Evolutionary conservation across 1,284 basidiomycete species (phyloP).

Genomic region (Heterobasidion occidentale): DNA sequence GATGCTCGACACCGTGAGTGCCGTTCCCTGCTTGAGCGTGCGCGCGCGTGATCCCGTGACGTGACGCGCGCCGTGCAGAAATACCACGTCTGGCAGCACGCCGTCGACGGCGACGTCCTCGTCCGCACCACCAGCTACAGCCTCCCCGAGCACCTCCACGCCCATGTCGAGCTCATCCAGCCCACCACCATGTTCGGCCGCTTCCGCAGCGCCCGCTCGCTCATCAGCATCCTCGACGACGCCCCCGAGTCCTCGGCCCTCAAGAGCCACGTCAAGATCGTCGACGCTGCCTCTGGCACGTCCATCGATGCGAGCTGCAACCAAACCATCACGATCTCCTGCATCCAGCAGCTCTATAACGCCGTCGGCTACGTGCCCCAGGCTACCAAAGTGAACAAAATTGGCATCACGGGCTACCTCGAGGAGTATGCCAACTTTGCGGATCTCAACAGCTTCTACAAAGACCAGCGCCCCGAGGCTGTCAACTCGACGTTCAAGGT

Average conservation of each 20-base stretch:
- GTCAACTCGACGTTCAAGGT: slow-evolving; percentile 36
- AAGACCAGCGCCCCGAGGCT: slow-evolving; percentile 23
- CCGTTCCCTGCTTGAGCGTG: background rate
- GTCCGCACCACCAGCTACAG: slow-evolving; percentile 65
- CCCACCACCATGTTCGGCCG: slow-evolving; percentile 69
- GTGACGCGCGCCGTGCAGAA: slow-evolving; percentile 7
- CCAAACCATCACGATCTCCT: slow-evolving; percentile 14
- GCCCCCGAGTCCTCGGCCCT: too few relatives aligned
- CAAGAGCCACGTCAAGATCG: too few relatives aligned
- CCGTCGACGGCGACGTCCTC: slow-evolving; percentile 40
- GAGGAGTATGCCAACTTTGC: slow-evolving; percentile 47
- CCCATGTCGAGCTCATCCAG: slow-evolving; percentile 64
- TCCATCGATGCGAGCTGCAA: slow-evolving; percentile 37
- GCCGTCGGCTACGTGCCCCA: slow-evolving; percentile 33
- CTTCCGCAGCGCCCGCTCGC: slow-evolving; percentile 35
- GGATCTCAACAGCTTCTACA: slow-evolving; percentile 32
- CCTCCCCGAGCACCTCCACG: slow-evolving; percentile 51
- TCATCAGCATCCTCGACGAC: slow-evolving; percentile 11
- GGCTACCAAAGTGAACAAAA: slow-evolving; percentile 33
- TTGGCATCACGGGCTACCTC: slow-evolving; percentile 50
- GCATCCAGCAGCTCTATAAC: slow-evolving; percentile 45
- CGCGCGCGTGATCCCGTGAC: background rate
- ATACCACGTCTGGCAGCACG: slow-evolving; percentile 42
- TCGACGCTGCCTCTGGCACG: slow-evolving; percentile 24
- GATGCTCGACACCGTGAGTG: slow-evolving; percentile 25